phyloP scores from a whole-genome alignment of 805 yeast species.

The Candida pini region DNA sequence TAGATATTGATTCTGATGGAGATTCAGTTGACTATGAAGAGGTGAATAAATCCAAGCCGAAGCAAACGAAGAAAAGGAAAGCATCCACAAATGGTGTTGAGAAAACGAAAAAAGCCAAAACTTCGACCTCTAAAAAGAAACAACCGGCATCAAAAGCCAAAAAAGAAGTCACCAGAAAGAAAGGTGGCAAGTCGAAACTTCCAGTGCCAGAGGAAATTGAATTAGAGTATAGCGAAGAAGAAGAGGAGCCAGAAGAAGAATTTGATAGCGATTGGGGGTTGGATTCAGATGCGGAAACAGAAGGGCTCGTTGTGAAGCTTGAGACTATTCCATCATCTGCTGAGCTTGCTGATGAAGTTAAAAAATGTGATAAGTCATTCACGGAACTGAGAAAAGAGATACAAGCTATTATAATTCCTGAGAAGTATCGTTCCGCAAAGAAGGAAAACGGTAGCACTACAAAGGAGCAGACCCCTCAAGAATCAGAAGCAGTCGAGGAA shows the following conservation, averaged over 20 bases:
- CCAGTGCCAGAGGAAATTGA: too few relatives aligned
- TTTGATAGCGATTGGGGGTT: slow-evolving; percentile 25
- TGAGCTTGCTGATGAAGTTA: slow-evolving; percentile 18
- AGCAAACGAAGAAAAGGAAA: slow-evolving; percentile 1
- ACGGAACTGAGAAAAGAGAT: slow-evolving; percentile 19
- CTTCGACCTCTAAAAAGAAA: background rate
- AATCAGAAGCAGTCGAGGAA: background rate
- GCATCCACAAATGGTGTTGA: slow-evolving; percentile 3
- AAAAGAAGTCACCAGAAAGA: slow-evolving; percentile 1
- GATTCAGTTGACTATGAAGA: slow-evolving; percentile 22
- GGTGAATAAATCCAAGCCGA: slow-evolving; percentile 23
- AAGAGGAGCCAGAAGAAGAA: slow-evolving; percentile 10
- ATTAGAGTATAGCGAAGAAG: too few relatives aligned
- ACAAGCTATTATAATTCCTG: slow-evolving; percentile 20
- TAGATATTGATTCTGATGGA: slow-evolving; percentile 3
- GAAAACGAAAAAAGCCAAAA: slow-evolving; percentile 4
- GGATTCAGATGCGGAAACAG: slow-evolving; percentile 18
- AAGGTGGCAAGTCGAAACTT: slow-evolving; percentile 21
- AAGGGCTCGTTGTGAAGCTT: slow-evolving; percentile 12
- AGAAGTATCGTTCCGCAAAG: background rate
- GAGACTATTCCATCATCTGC: slow-evolving; percentile 15
- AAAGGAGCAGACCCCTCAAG: too few relatives aligned
- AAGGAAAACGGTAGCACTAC: background rate
- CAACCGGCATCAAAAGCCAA: slow-evolving; percentile 1
- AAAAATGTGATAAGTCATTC: slow-evolving; percentile 16